Base-by-base conservation (phyloP, 495 filamentous ascomycete genomes). In the Penicillium maclennaniae region DNA sequence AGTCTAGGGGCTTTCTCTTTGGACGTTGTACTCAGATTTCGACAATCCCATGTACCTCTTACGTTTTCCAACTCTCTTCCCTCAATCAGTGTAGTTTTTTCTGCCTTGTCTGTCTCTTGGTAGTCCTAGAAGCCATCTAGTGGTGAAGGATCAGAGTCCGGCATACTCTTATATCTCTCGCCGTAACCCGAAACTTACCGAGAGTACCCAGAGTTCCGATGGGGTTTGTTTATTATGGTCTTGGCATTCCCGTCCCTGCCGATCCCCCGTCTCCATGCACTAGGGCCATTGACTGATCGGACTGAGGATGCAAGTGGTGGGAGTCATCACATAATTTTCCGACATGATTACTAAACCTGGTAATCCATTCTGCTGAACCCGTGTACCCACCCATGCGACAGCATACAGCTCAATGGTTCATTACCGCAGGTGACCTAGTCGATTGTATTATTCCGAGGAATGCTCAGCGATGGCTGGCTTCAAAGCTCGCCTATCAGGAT, bases 21-120 rank as follows among this genome's bases (percentile, higher is more conserved):
- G 39, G 49, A 42, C 54, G 40, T 62, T 66, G 58, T 58, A 54
- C 45, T 43, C 42, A 62, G 56, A 55, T 56, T 36, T 45, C 43
- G 27, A 53, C 51, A 60, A 65, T 67, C 50, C 50, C 55, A 64
- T 65, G 59, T 65, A 65, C 51, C 56, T 62, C 60, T 45, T 60
- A 62, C 37, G 23, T 16, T 23, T 49, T 34, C 31, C 31, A 12
- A 14, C 31, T 34, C 31, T 34, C 31, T 34, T 34, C 31, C 15
- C 31, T 12, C 9, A 34, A 14, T 34, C n/a, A 34, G 3, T 34
- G 31, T 34, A 34, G 31, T 34, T 34, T 34, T 10, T 12, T 34
- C 10, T 14, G 15, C 31, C 31, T 34, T n/a, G n/a, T n/a, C n/a
- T 23, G 2, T 23, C 23, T 23, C 23, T 23, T 23, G 5, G 2